Conservation (phyloP, 225 moss, liverwort and hornwort species). For the Polytrichum commune region DNA sequence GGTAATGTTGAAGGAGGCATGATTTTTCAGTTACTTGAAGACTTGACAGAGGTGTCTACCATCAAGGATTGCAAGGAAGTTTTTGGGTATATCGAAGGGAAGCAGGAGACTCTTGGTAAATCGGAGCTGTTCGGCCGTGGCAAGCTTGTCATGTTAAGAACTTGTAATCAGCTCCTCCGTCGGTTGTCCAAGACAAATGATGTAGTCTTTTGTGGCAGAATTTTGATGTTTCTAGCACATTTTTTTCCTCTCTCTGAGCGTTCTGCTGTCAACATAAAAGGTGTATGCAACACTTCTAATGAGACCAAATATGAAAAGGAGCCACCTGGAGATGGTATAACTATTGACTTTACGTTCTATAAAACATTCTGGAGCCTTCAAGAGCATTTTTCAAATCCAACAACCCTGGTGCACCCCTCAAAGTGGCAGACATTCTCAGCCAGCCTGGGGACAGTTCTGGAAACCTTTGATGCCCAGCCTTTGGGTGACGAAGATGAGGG, state of each 20-base stretch:
- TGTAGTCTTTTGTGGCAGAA: slow-evolving; percentile 97
- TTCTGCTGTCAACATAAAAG: slow-evolving; percentile 99
- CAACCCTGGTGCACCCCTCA: slow-evolving; percentile 71
- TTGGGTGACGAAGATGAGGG: slow-evolving; percentile 90
- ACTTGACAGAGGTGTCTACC: slow-evolving; percentile 95
- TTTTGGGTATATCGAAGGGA: slow-evolving; percentile 96
- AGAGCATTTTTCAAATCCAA: slow-evolving; percentile 90
- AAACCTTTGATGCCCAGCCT: slow-evolving; percentile 88
- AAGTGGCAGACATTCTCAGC: slow-evolving; percentile 90
- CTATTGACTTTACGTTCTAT: slow-evolving; percentile 80
- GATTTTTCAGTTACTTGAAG: slow-evolving; percentile 96
- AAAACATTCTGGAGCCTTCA: slow-evolving; percentile 98
- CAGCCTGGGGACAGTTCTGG: slow-evolving; percentile 73
- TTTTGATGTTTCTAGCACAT: slow-evolving; percentile 95
- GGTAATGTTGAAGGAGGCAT: slow-evolving; percentile 98
- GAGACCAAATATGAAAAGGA: slow-evolving; percentile 99
- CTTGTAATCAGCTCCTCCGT: slow-evolving; percentile 94
- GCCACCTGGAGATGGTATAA: slow-evolving; percentile 62
- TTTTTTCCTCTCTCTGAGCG: slow-evolving; percentile 97
- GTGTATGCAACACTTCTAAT: slow-evolving; percentile 92
- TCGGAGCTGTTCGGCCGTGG: slow-evolving; percentile 94
- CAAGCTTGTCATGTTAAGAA: slow-evolving; percentile 94
- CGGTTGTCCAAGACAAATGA: slow-evolving; percentile 99
- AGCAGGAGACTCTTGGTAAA: slow-evolving; percentile 98
- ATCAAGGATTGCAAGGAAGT: slow-evolving; percentile 98